Evolutionary conservation across 2,329 filamentous ascomycete species (phyloP).

Genomic region (Alternaria sp.): DNA sequence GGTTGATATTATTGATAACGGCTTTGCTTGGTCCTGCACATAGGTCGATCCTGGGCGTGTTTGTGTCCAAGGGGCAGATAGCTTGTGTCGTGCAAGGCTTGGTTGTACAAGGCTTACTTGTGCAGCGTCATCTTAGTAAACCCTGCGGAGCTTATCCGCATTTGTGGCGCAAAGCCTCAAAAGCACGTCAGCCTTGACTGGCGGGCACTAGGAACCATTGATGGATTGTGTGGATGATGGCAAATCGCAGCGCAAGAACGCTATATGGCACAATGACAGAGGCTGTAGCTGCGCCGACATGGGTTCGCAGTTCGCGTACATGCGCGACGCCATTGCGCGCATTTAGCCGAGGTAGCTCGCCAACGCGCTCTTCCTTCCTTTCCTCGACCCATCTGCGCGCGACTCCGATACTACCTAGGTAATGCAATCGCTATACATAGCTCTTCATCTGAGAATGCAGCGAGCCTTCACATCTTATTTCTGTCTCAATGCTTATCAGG

Average conservation of each 20-base stretch:
- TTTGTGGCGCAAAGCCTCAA: neutral
- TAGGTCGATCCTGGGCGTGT: neutral
- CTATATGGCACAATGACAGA: neutral
- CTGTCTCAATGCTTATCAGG: too few species aligned
- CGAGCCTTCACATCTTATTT: too few species aligned
- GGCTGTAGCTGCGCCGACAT: neutral
- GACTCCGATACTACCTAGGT: too few species aligned
- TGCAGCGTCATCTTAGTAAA: neutral
- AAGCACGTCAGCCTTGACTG: too few species aligned
- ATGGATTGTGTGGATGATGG: neutral
- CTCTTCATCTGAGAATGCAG: too few species aligned
- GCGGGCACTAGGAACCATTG: neutral
- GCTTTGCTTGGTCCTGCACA: constrained; percentile 1
- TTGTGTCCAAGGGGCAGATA: neutral
- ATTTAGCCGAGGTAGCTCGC: neutral
- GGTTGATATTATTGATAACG: neutral
- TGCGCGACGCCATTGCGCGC: neutral
- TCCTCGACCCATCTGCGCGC: too few species aligned
- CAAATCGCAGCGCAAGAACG: neutral
- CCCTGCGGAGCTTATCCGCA: constrained; percentile 2
- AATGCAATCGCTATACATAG: too few species aligned
- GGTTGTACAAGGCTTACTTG: neutral
- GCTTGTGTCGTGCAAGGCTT: neutral
- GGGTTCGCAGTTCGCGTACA: neutral
- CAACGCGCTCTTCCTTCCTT: neutral